phyloP scores from a whole-genome alignment of 2,329 filamentous ascomycete genomes.

The Trichoderma sp. region DNA sequence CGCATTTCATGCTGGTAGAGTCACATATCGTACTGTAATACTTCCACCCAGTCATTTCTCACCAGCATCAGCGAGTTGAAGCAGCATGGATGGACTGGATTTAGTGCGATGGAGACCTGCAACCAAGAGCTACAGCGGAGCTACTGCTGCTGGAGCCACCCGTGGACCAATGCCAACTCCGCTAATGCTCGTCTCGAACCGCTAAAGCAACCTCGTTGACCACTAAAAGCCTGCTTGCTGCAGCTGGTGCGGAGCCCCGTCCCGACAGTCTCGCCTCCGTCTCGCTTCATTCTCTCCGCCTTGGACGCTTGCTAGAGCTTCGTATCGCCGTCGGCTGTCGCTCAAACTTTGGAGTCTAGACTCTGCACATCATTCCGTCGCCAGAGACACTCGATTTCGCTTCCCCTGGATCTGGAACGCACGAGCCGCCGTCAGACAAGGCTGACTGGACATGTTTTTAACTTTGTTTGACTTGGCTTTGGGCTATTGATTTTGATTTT shows the following conservation, averaged over 20 bases:
- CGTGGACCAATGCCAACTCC: not conserved
- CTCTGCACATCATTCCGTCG: constrained; percentile 1
- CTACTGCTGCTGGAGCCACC: not conserved
- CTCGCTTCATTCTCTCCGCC: not conserved
- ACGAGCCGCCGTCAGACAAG: not conserved
- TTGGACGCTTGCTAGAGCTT: not conserved
- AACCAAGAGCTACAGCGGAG: not conserved
- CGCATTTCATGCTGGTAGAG: not conserved
- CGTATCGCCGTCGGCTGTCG: constrained; percentile 13
- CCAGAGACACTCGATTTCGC: constrained; percentile 1
- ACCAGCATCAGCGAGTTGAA: not conserved
- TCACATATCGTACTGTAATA: not conserved
- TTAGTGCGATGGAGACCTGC: not conserved
- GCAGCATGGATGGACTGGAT: not conserved
- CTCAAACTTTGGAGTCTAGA: not conserved
- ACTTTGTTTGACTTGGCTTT: not conserved
- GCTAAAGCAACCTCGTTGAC: not conserved
- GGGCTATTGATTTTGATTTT: not conserved
- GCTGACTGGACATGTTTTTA: not conserved
- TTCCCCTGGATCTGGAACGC: constrained; percentile 14
- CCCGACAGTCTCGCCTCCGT: not conserved
- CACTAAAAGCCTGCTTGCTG: not conserved
- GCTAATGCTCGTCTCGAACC: not conserved
- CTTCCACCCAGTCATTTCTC: not conserved
- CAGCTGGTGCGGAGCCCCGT: not conserved